Evolutionary conservation across 192 early-diverging fungal genomes (phyloP).

Genomic region (Coemansia sp.): DNA sequence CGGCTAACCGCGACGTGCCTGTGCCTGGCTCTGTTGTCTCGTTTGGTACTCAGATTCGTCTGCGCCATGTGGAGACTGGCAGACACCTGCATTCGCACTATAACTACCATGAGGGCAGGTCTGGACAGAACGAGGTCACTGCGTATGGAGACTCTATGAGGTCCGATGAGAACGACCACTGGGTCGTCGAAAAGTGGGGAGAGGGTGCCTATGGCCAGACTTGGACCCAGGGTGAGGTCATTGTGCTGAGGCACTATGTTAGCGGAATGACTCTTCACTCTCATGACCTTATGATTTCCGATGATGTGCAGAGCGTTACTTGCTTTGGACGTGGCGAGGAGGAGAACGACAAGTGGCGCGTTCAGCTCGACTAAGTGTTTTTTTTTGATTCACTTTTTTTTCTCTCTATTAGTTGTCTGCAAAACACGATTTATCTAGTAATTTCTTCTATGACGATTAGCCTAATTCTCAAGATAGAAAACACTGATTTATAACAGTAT

Average conservation of each 20-base stretch:
- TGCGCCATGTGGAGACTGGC: constrained; percentile 55
- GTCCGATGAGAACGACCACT: constrained; percentile 61
- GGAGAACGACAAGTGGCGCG: constrained; percentile 61
- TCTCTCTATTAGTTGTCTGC: constrained; percentile 1
- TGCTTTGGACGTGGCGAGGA: constrained; percentile 53
- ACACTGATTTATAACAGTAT: neutral
- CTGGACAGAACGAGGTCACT: constrained; percentile 60
- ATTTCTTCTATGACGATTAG: neutral
- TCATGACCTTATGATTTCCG: constrained; percentile 37
- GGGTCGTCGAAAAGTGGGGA: constrained; percentile 56
- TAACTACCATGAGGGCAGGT: constrained; percentile 43
- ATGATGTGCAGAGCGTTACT: constrained; percentile 55
- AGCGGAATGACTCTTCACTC: constrained; percentile 57
- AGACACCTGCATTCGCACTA: constrained; percentile 60
- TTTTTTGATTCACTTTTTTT: neutral
- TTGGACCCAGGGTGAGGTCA: constrained; percentile 50
- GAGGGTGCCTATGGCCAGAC: constrained; percentile 48
- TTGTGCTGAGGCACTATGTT: constrained; percentile 54
- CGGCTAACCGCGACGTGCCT: constrained; percentile 43
- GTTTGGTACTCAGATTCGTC: constrained; percentile 55
- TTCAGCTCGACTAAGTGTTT: constrained; percentile 13
- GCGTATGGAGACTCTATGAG: constrained; percentile 52
- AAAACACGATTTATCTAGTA: neutral
- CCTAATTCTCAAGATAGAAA: neutral
- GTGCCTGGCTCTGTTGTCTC: constrained; percentile 43